These are phyloP conservation scores for Nannochloropsis granulata DNA, from an alignment of 108 stramenopile genomes.

Conservation along the genomic window DNA sequence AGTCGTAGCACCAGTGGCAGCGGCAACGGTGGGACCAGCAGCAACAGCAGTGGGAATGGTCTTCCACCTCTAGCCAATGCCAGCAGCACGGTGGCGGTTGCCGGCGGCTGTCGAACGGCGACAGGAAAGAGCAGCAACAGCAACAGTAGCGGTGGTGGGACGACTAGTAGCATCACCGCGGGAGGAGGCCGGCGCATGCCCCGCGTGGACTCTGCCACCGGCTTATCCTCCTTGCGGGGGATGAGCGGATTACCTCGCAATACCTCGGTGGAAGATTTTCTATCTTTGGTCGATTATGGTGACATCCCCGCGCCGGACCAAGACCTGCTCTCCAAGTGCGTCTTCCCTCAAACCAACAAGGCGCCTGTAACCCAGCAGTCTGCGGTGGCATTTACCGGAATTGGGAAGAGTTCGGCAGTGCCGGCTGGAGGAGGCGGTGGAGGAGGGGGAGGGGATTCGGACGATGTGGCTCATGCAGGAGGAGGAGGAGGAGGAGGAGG, in stretches of 20 bases:
- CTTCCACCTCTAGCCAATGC: background rate
- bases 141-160: background rate
- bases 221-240: background rate
- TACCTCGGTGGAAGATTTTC: conserved; percentile 67
- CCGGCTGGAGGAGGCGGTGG: background rate
- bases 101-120: background rate
- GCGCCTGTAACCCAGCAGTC: background rate
- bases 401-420: background rate
- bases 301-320: conserved; percentile 75
- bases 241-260: conserved; percentile 34
- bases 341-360: background rate
- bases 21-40: background rate
- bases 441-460: too few relatives aligned
- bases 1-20: background rate
- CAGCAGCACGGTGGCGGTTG: background rate
- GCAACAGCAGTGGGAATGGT: background rate
- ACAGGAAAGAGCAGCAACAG: too few relatives aligned
- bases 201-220: background rate
- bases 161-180: background rate
- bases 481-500: too few relatives aligned
- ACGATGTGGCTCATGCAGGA: too few relatives aligned
- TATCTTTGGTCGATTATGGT: conserved; percentile 61
- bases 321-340: conserved; percentile 31
- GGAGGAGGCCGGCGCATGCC: background rate
- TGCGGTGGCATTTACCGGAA: background rate